Evolutionary conservation across 306 rosid species (phyloP).

Genomic region (Prunus mira): DNA sequence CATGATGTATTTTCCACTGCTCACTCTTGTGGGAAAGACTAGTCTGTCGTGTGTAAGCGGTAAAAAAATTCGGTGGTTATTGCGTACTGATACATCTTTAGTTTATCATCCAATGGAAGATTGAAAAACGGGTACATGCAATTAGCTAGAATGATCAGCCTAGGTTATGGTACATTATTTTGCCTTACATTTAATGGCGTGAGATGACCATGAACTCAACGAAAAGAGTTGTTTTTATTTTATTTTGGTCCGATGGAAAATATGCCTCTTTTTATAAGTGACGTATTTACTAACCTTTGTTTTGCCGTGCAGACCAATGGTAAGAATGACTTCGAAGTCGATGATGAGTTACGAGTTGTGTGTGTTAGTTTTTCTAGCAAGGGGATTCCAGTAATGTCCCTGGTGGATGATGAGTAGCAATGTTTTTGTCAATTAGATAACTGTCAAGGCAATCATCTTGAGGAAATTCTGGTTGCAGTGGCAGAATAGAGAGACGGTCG

Average conservation of each 20-base stretch:
- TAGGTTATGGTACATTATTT: no score
- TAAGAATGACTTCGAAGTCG: conserved; percentile 41
- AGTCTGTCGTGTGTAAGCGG: no score
- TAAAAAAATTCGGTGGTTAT: no score
- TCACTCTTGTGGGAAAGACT: no score
- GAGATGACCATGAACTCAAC: not conserved
- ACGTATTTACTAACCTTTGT: not conserved
- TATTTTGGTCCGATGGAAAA: not conserved
- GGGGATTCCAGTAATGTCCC: conserved; percentile 75
- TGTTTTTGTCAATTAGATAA: not conserved
- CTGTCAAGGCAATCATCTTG: conserved; percentile 14
- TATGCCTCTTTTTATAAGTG: no score
- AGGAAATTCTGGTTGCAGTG: conserved; percentile 10
- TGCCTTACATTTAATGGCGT: no score
- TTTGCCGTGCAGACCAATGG: conserved; percentile 48
- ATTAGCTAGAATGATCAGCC: no score
- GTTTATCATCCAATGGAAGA: no score
- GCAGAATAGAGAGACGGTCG: not conserved
- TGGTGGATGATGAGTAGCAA: conserved; percentile 43
- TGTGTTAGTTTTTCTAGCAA: conserved; percentile 71
- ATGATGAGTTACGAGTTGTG: conserved; percentile 60
- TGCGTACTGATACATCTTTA: no score
- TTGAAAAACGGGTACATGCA: no score
- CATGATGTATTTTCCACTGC: no score
- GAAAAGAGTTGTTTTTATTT: not conserved